phyloP scores from a whole-genome alignment of 768 basidiomycete species.

The Daedaleopsis sinensis region DNA sequence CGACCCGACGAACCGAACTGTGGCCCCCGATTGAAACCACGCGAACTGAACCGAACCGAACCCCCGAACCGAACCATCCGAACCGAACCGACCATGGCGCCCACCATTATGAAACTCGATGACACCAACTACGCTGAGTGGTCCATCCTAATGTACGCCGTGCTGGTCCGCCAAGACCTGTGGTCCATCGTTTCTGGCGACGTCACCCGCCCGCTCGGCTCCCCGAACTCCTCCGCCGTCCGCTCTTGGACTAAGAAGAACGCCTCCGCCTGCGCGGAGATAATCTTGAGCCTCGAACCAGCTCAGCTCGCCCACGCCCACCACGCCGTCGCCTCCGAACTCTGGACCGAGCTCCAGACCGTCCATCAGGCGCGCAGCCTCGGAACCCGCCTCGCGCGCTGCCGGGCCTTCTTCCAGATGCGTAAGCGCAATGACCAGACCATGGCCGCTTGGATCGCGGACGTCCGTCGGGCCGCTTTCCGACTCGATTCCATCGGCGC shows the following conservation, averaged over 20 bases:
- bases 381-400: slow-evolving; percentile 26
- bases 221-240: slow-evolving; percentile 4
- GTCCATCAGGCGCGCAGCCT: slow-evolving; percentile 36
- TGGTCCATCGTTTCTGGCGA: slow-evolving; percentile 12
- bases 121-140: slow-evolving; percentile 27
- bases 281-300: slow-evolving; percentile 28
- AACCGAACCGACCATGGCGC: too few relatives aligned
- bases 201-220: slow-evolving; percentile 4
- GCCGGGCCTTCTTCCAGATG: slow-evolving; percentile 25
- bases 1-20: too few relatives aligned
- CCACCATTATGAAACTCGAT: slow-evolving; percentile 16
- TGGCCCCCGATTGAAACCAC: too few relatives aligned
- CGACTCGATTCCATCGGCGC: slow-evolving; percentile 24
- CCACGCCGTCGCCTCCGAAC: slow-evolving; percentile 17
- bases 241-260: slow-evolving; percentile 10
- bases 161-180: slow-evolving; percentile 20
- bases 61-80: too few relatives aligned
- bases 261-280: slow-evolving; percentile 27
- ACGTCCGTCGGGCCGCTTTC: slow-evolving; percentile 24
- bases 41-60: too few relatives aligned
- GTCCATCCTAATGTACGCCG: slow-evolving; percentile 21
- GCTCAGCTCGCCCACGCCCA: slow-evolving; percentile 29
- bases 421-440: slow-evolving; percentile 20
- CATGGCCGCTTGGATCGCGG: slow-evolving; percentile 32
- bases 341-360: slow-evolving; percentile 28